Base-by-base conservation (phyloP, 768 basidiomycete genomes). In the Phanerodontia chrysosporium region DNA sequence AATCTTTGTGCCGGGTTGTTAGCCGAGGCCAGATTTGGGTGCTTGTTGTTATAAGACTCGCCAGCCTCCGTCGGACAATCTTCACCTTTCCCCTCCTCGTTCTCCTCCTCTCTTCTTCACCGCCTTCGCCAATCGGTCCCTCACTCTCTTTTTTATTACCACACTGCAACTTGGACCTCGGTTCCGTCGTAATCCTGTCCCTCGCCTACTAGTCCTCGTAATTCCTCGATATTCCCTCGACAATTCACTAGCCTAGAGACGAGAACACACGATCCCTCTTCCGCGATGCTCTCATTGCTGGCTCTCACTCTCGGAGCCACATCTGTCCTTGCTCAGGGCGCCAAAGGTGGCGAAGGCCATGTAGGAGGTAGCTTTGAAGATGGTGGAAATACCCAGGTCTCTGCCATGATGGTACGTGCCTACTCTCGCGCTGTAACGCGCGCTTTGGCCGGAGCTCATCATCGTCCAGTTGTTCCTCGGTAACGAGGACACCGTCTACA, bases 401-500 rank as follows among this genome's bases (percentile, higher is more conserved):
- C 75, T 51, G 82, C 76, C 0, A 83, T 83, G 81, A 83, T 83
- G 81, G 81, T 82, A 45, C 51, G 55, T 18, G 48, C 27, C 29
- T 35, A 24, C 52, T 49, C 25, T 58, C 49, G 42, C 49, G 18
- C 64, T 54, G 21, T 30, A 24, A n/a, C n/a, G 46, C n/a, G 49
- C 27, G 29, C 54, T 56, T 30, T 51, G 49, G 16, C 35, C 18
- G 10, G 8, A 6, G 13, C 52, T 53, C 35, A 42, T n/a, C 10
- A 3, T 24, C n/a, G 6, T 16, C 30, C 67, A 89, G 89, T 84
- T 89, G 83, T 92, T 94, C 70, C 73, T 94, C 53, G 92, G 90
- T 30, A 90, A 87, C 62, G 75, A 80, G 7, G 76, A 91, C 64
- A 91, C 85, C 70, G 88, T 95, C 32, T 95, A 95, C 73, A 89